Evolutionary conservation across 768 basidiomycete species (phyloP).

Genomic region (Phaeotremella fagi): DNA sequence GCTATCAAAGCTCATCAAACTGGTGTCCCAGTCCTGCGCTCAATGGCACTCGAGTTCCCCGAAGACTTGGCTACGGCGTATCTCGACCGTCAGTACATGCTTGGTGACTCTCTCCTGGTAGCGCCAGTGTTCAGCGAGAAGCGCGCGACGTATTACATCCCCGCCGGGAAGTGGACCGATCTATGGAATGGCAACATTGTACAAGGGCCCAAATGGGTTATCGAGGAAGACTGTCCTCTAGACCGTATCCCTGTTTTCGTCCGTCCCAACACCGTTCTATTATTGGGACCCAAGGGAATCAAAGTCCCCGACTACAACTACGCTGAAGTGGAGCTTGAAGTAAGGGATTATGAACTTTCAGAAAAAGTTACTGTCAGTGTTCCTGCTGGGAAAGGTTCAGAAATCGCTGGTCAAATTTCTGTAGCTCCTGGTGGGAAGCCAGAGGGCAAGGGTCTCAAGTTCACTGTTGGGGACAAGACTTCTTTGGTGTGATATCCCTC

Average conservation of each 20-base stretch:
- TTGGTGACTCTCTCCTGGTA: conserved; percentile 45
- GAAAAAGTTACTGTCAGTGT: conserved; percentile 42
- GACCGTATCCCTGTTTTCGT: conserved; percentile 67
- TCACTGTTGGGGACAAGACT: too few species aligned
- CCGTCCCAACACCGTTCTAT: conserved; percentile 57
- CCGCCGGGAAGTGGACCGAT: conserved; percentile 47
- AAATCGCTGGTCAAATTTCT: conserved; percentile 13
- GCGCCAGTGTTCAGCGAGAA: conserved; percentile 44
- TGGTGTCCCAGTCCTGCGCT: conserved; percentile 46
- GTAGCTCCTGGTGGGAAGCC: conserved; percentile 7
- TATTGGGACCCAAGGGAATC: conserved; percentile 57
- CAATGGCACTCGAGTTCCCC: conserved; percentile 47
- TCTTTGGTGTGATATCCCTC: too few species aligned
- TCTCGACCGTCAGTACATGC: conserved; percentile 49
- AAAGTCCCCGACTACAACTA: conserved; percentile 63
- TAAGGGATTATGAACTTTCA: conserved; percentile 57
- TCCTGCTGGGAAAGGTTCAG: conserved; percentile 14
- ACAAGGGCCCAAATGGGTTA: conserved; percentile 60
- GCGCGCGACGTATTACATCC: conserved; percentile 42
- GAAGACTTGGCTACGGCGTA: conserved; percentile 40
- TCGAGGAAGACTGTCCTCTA: conserved; percentile 59
- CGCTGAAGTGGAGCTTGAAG: conserved; percentile 51
- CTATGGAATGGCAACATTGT: conserved; percentile 57
- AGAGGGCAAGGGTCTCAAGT: background rate
- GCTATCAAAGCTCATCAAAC: conserved; percentile 42